These are phyloP conservation scores for Solanum piurae DNA, from an alignment of 257 asterid genomes.

Conservation along the genomic window DNA sequence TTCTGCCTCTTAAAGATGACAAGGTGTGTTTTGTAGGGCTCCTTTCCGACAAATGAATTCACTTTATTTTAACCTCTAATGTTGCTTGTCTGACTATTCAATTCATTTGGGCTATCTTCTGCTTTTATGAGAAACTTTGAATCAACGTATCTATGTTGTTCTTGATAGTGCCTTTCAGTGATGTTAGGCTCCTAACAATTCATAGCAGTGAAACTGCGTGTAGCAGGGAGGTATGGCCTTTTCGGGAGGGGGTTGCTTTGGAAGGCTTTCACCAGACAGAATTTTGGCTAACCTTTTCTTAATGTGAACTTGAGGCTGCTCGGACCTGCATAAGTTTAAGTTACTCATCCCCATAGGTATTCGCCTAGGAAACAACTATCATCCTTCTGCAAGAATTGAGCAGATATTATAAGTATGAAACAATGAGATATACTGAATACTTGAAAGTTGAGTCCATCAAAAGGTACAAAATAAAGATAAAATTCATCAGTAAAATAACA, in stretches of 20 bases:
- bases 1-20: constrained; percentile 47
- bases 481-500: background rate
- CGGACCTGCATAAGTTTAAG: background rate
- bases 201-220: background rate
- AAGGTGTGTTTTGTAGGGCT: constrained; percentile 35
- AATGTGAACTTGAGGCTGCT: background rate
- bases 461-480: background rate
- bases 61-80: background rate
- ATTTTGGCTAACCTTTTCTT: background rate
- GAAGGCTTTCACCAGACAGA: background rate
- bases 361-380: background rate
- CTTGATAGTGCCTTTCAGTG: background rate
- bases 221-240: background rate
- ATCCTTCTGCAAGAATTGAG: background rate
- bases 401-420: background rate
- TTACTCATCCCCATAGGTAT: background rate
- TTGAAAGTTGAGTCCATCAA: background rate
- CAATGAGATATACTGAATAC: background rate
- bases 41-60: background rate
- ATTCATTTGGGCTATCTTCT: background rate
- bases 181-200: background rate
- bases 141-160: background rate
- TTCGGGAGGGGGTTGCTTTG: background rate
- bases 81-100: background rate
- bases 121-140: background rate